Percentiles rank a stretch among this genome's conserved stretches.
phyloP scores from a whole-genome alignment of 2,329 filamentous ascomycete genomes.

The Fusarium miscanthi region DNA sequence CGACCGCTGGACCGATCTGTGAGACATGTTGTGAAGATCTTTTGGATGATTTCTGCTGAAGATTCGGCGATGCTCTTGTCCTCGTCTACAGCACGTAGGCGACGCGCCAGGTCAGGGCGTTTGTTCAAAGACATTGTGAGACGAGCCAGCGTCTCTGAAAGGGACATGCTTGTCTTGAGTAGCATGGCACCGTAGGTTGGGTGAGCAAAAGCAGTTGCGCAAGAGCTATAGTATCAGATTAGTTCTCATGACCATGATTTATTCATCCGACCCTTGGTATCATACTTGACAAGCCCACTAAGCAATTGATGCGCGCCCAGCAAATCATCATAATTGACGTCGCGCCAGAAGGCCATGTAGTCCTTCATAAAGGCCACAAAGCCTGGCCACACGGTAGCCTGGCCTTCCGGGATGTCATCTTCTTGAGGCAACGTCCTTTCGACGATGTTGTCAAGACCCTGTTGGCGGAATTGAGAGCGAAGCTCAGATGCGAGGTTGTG shows the following conservation, averaged over 20 bases:
- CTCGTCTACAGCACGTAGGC: constrained; percentile 71
- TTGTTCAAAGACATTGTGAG: constrained; percentile 87
- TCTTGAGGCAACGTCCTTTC: constrained; percentile 73
- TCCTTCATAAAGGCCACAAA: constrained; percentile 84
- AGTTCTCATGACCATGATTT: neutral
- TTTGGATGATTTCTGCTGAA: constrained; percentile 88
- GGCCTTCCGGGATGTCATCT: constrained; percentile 71
- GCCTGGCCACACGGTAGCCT: constrained; percentile 76
- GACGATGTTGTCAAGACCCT: constrained; percentile 71
- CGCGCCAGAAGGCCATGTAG: constrained; percentile 83
- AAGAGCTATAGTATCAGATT: constrained; percentile 67
- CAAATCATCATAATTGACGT: constrained; percentile 81
- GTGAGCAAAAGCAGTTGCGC: constrained; percentile 83
- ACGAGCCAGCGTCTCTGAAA: constrained; percentile 82
- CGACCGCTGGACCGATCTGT: constrained; percentile 79
- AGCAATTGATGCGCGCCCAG: constrained; percentile 80
- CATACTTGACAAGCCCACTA: constrained; percentile 79
- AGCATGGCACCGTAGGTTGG: constrained; percentile 83
- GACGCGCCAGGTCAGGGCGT: constrained; percentile 78
- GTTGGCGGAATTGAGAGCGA: constrained; percentile 62
- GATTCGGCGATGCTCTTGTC: constrained; percentile 84
- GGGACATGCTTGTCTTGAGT: constrained; percentile 83
- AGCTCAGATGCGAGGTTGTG: constrained; percentile 75
- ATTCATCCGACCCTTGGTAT: neutral
- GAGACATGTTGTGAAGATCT: constrained; percentile 90